Conservation (phyloP, 23 red algal species). For the Gracilaria domingensis region DNA sequence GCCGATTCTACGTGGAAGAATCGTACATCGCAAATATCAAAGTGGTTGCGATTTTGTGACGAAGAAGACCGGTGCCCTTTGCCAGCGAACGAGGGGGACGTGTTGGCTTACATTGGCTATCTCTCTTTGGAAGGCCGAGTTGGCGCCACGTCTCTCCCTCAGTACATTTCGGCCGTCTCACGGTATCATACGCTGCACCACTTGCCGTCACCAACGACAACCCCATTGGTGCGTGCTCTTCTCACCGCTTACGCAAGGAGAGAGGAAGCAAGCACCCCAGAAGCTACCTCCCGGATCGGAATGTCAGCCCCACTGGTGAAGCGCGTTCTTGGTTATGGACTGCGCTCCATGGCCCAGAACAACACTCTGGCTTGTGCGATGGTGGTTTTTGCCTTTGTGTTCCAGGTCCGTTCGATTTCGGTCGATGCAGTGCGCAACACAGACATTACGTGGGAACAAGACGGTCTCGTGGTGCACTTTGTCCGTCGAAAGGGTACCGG, state of each 20-base stretch:
- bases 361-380: slow-evolving; percentile 9
- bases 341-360: not conserved
- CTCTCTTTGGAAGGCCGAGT: too few relatives aligned
- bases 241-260: too few relatives aligned
- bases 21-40: not conserved
- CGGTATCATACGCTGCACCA: slow-evolving; percentile 17
- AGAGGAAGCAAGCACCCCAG: too few relatives aligned
- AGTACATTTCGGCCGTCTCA: slow-evolving; percentile 1
- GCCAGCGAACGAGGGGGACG: too few relatives aligned
- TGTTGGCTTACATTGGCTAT: too few relatives aligned
- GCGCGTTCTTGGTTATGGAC: slow-evolving; percentile 5
- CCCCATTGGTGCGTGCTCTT: too few relatives aligned
- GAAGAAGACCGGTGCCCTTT: not conserved
- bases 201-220: not conserved
- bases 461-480: not conserved
- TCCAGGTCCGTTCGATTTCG: slow-evolving; percentile 16
- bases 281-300: too few relatives aligned
- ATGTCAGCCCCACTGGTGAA: not conserved
- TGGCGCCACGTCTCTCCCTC: too few relatives aligned
- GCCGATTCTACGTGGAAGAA: not conserved
- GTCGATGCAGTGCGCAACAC: not conserved
- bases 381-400: slow-evolving; percentile 26
- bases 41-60: slow-evolving; percentile 22
- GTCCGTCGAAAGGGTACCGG: not conserved
- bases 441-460: not conserved